phyloP scores from a whole-genome alignment of 148 eudicot species.

The Rhododendron griersonianum region DNA sequence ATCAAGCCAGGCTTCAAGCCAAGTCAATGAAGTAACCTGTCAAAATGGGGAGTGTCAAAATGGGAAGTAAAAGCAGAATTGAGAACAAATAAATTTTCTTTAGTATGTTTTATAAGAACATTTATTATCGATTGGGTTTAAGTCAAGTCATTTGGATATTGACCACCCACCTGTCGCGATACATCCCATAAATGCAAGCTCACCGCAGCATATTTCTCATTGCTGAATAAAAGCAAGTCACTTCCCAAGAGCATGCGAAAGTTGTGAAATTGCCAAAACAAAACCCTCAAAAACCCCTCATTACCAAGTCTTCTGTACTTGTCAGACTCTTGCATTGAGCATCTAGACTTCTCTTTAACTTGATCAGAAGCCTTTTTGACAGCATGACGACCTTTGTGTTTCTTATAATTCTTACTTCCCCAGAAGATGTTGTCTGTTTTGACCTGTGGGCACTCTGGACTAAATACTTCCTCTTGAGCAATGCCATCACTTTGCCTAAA shows the following conservation, averaged over 20 bases:
- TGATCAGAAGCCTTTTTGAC: slow-evolving; percentile 51
- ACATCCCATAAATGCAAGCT: slow-evolving; percentile 99
- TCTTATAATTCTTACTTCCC: slow-evolving; percentile 61
- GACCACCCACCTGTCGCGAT: slow-evolving; percentile 64
- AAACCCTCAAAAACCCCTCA: slow-evolving; percentile 69
- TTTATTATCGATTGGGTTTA: not conserved
- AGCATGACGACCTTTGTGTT: slow-evolving; percentile 51
- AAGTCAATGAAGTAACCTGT: slow-evolving; percentile 85
- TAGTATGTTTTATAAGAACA: not conserved
- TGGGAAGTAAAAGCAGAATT: not conserved
- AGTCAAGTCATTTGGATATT: not conserved
- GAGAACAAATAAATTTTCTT: not conserved
- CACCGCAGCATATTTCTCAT: slow-evolving; percentile 87
- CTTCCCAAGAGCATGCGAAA: slow-evolving; percentile 96
- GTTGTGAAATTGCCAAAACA: slow-evolving; percentile 97
- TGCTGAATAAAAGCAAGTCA: slow-evolving; percentile 90
- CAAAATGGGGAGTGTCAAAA: slow-evolving; percentile 21
- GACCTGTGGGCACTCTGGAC: slow-evolving; percentile 29
- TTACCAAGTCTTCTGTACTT: slow-evolving; percentile 52
- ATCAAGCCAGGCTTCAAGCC: slow-evolving; percentile 99
- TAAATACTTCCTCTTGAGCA: slow-evolving; percentile 25
- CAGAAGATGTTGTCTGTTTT: slow-evolving; percentile 49
- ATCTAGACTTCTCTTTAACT: slow-evolving; percentile 66
- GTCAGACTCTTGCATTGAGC: slow-evolving; percentile 75
- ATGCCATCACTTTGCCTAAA: slow-evolving; percentile 29